Evolutionary conservation across 192 early-diverging fungal species (phyloP).

Genomic region (Backusella morwellensis): DNA sequence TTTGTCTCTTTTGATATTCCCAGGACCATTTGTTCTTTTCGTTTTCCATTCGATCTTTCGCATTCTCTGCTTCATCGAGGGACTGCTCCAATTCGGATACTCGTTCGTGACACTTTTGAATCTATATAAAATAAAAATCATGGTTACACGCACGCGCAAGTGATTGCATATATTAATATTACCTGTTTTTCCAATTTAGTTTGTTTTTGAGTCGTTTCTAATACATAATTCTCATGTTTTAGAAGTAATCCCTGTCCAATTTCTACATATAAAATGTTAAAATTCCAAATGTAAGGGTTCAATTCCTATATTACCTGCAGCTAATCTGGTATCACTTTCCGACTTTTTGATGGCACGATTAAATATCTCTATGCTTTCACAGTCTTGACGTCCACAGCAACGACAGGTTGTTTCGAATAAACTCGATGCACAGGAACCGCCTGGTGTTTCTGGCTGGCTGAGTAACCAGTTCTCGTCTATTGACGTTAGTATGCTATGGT

Average conservation of each 20-base stretch:
- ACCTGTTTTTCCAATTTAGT: slow-evolving; percentile 37
- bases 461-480: slow-evolving; percentile 5
- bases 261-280: slow-evolving; percentile 26
- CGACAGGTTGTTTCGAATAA: slow-evolving; percentile 5
- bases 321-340: slow-evolving; percentile 39
- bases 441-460: not conserved
- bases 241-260: slow-evolving; percentile 43
- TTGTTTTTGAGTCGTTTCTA: slow-evolving; percentile 26
- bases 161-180: not conserved
- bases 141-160: slow-evolving; percentile 11
- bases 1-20: slow-evolving; percentile 35
- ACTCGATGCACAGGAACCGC: not conserved
- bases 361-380: slow-evolving; percentile 8
- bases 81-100: slow-evolving; percentile 18
- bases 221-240: slow-evolving; percentile 36
- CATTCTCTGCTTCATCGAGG: slow-evolving; percentile 28
- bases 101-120: slow-evolving; percentile 21
- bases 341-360: slow-evolving; percentile 24
- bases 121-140: not conserved
- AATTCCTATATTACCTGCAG: slow-evolving; percentile 34
- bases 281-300: no score
- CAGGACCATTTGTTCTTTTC: slow-evolving; percentile 26
- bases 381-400: slow-evolving; percentile 18
- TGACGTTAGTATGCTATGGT: not conserved
- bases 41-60: slow-evolving; percentile 22